Conservation (phyloP, 1,284 basidiomycete genomes). For the Cystobasidium sp. region DNA sequence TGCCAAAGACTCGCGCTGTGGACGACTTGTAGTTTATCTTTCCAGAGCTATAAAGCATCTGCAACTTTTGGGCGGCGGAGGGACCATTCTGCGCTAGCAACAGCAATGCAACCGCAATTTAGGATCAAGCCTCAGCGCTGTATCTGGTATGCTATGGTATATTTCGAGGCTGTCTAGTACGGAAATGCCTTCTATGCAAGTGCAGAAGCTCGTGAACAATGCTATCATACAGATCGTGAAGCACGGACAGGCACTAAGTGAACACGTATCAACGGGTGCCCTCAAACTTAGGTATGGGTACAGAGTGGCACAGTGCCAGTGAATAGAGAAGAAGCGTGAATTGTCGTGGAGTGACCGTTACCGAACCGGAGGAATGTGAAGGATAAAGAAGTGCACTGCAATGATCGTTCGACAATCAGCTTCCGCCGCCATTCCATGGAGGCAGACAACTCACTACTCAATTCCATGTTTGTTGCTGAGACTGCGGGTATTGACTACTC, state of each 20-base stretch:
- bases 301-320: no score
- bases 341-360: neutral
- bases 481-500: constrained; percentile 19
- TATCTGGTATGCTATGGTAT: constrained; percentile 7
- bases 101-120: no score
- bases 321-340: neutral
- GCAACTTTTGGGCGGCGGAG: no score
- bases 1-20: constrained; percentile 48
- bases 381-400: neutral
- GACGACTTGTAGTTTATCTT: constrained; percentile 43
- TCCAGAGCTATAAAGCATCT: neutral
- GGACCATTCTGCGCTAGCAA: neutral
- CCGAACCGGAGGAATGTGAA: neutral
- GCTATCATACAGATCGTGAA: neutral
- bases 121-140: neutral
- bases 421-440: neutral
- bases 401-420: neutral
- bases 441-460: neutral
- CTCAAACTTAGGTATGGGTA: no score
- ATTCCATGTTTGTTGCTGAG: constrained; percentile 8
- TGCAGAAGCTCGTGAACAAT: neutral
- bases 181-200: neutral
- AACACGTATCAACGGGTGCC: no score
- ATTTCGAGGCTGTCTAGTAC: neutral
- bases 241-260: neutral